Percentiles rank a stretch among this genome's conserved stretches.
Evolutionary conservation across 169 alveolate species (phyloP).

Genomic region (Amoebophrya sp.): DNA sequence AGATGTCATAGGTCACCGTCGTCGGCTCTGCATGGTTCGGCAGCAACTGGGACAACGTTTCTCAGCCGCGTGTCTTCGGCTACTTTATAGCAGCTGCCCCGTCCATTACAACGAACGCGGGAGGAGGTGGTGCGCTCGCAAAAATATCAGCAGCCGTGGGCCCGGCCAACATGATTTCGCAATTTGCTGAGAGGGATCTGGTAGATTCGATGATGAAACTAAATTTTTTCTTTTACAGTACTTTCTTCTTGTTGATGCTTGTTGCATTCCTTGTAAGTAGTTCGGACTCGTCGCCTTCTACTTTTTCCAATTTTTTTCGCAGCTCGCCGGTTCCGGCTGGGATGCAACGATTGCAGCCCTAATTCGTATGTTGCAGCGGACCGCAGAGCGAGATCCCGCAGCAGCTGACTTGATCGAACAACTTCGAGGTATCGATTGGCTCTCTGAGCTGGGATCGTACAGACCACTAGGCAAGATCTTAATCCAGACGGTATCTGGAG

Average conservation of each 20-base stretch:
- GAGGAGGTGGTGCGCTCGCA: background rate
- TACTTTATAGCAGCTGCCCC: background rate
- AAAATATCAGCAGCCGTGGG: background rate
- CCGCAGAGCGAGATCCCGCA: background rate
- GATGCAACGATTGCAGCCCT: background rate
- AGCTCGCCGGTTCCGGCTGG: conserved; percentile 7
- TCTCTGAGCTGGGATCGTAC: background rate
- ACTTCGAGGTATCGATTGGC: background rate
- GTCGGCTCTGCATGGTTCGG: background rate
- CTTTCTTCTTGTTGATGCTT: background rate
- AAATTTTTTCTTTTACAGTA: too few species aligned
- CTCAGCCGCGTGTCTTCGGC: background rate
- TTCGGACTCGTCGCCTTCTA: too few species aligned
- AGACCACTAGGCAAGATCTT: background rate
- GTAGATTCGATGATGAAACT: too few species aligned
- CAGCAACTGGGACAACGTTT: background rate
- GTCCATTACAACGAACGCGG: too few species aligned
- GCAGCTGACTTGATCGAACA: background rate
- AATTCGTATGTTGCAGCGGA: background rate
- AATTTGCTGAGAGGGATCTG: background rate
- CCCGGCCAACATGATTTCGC: background rate
- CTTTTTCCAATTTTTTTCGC: too few species aligned
- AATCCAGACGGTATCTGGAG: background rate
- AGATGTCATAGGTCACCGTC: background rate
- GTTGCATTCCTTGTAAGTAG: background rate